These are phyloP conservation scores for Saccharomycopsis oosterbeekiorum DNA, from an alignment of 805 yeast genomes.

Conservation along the genomic window DNA sequence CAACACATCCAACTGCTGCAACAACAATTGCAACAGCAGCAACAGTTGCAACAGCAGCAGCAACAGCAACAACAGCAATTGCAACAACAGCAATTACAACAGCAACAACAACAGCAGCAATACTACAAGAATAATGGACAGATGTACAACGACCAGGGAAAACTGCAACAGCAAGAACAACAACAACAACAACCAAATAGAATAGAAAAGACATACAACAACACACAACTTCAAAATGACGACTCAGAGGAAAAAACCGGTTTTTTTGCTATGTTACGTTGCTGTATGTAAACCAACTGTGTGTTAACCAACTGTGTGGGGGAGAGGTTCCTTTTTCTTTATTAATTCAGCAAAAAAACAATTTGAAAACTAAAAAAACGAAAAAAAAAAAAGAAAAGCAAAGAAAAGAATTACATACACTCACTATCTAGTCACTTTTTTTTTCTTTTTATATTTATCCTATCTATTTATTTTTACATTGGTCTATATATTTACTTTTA, in stretches of 20 bases:
- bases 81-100: conserved; percentile 14
- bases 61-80: conserved; percentile 16
- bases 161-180: conserved; percentile 15
- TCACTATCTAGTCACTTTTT: too few relatives aligned
- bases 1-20: conserved; percentile 10
- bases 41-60: conserved; percentile 7
- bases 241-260: conserved; percentile 8
- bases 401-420: too few relatives aligned
- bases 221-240: conserved; percentile 2
- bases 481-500: too few relatives aligned
- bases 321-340: background rate
- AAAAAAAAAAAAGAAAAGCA: background rate
- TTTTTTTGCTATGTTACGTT: conserved; percentile 10
- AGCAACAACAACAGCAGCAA: conserved; percentile 14
- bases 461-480: too few relatives aligned
- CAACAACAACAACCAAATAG: conserved; percentile 11
- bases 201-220: background rate
- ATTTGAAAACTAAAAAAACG: background rate
- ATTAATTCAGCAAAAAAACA: background rate
- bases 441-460: too few relatives aligned
- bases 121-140: background rate
- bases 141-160: background rate
- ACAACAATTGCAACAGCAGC: background rate
- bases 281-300: conserved; percentile 1
- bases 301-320: too few relatives aligned